phyloP scores from a whole-genome alignment of 306 rosid genomes.

The Quillaja saponaria region DNA sequence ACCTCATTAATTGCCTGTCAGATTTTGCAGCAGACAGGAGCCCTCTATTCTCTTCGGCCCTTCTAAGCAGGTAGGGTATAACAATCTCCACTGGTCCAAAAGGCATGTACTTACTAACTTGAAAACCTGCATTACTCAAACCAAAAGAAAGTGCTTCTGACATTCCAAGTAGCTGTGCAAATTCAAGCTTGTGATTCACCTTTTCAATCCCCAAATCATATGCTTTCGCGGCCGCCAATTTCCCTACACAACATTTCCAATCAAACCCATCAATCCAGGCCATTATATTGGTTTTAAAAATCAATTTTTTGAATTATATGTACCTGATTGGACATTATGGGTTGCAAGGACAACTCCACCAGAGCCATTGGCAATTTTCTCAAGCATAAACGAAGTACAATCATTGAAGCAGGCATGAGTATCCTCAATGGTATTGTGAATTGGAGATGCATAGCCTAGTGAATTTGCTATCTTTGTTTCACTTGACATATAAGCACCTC shows the following conservation, averaged over 20 bases:
- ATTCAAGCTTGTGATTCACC: conserved; percentile 71
- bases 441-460: conserved; percentile 65
- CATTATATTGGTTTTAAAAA: too few species aligned
- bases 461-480: conserved; percentile 62
- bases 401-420: conserved; percentile 76
- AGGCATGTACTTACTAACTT: conserved; percentile 95
- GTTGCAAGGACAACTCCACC: conserved; percentile 79
- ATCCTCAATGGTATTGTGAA: conserved; percentile 65
- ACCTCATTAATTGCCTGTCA: conserved; percentile 78
- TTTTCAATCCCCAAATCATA: conserved; percentile 71
- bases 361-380: conserved; percentile 58
- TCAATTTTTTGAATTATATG: not conserved
- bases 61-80: conserved; percentile 80
- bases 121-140: conserved; percentile 87
- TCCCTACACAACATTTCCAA: conserved; percentile 42
- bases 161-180: conserved; percentile 92
- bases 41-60: conserved; percentile 95
- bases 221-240: conserved; percentile 73
- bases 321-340: conserved; percentile 87
- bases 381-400: conserved; percentile 65
- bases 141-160: conserved; percentile 81
- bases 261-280: not conserved
- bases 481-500: conserved; percentile 93
- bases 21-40: conserved; percentile 65
- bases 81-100: conserved; percentile 77